Base-by-base conservation (phyloP, 805 yeast genomes). In the Lipomyces sp. region DNA sequence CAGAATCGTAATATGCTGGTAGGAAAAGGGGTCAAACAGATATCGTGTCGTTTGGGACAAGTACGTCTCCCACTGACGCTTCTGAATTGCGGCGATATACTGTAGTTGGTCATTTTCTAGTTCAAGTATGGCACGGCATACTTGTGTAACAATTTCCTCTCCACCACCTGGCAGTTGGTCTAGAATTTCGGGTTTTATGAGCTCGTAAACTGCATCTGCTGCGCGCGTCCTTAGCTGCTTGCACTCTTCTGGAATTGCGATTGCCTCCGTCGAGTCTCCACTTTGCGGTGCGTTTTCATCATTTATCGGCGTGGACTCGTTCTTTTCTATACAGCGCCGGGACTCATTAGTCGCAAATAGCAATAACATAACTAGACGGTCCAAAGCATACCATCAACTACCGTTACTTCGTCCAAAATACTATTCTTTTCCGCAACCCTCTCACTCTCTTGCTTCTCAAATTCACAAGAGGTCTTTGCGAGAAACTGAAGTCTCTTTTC, bases 1-100 rank as follows among this genome's bases (percentile, higher is more conserved):
- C 22, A 91, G 70, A 13, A 88, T 79, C 4, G 85, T 79, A 28
- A 95, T 80, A 60, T 79, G 84, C 62, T 88, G 95, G 64, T 91
- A 96, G 37, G 76, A 74, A 18, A 78, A 77, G 0, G 89, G 86
- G 35, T 79, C 93, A 58, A 77, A 74, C 70, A 86, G 67, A 62
- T 79, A 74, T 18, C 42, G 43, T n/a, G 81, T 74, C 39, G 75
- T 69, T 41, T 75, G 74, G 0, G 75, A 59, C 63, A 75, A 77
- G 49, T 77, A 75, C 24, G 79, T 73, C 42, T 84, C 90, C 91
- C 91, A 85, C 59, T 82, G 85, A 22, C 85, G 74, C 32, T 71
- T 64, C 26, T 73, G 73, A 4, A 72, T 65, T 3, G 43, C 39
- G 8, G 32, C 43, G 35, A 51, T 38, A 22, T 50, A 53, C 22